These are phyloP conservation scores for Ganoderma lucidum DNA, from an alignment of 1,284 basidiomycete species.

Conservation along the genomic window DNA sequence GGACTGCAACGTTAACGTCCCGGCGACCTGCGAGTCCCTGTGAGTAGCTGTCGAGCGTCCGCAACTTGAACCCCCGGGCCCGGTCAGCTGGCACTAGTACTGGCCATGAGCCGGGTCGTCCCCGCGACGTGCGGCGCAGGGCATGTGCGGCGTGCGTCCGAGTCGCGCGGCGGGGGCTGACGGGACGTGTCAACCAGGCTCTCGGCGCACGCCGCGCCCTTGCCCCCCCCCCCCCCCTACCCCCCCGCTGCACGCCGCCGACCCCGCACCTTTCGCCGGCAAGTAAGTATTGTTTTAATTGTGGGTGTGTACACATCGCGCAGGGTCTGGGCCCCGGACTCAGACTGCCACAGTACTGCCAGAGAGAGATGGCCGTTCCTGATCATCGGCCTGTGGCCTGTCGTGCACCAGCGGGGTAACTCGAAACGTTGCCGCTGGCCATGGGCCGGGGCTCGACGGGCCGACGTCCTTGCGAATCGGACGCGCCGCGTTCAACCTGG, in stretches of 20 bases:
- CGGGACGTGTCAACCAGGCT: not conserved
- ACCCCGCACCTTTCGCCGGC: not conserved
- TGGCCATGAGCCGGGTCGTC: not conserved
- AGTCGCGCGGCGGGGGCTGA: not conserved
- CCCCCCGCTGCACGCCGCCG: not conserved
- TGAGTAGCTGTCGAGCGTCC: not conserved
- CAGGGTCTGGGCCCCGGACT: not conserved
- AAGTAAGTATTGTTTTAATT: not conserved
- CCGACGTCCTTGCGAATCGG: not conserved
- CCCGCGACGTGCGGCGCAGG: not conserved
- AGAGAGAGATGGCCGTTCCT: not conserved
- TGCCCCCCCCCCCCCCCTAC: not conserved
- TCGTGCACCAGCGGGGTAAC: not conserved
- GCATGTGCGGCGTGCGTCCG: not conserved
- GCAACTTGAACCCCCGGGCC: not conserved
- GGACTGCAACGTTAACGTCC: not conserved
- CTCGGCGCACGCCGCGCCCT: conserved; percentile 3
- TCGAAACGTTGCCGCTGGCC: no score
- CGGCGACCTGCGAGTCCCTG: not conserved
- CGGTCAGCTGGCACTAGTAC: not conserved
- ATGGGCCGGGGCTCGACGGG: not conserved
- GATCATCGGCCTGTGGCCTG: not conserved
- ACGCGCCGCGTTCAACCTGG: not conserved
- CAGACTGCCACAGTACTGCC: not conserved
- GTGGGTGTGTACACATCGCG: not conserved